A percentile compares a stretch with the other conserved stretches of the same genome.
Conservation (phyloP, 139 green algal species). For the Pleodorina starrii region DNA sequence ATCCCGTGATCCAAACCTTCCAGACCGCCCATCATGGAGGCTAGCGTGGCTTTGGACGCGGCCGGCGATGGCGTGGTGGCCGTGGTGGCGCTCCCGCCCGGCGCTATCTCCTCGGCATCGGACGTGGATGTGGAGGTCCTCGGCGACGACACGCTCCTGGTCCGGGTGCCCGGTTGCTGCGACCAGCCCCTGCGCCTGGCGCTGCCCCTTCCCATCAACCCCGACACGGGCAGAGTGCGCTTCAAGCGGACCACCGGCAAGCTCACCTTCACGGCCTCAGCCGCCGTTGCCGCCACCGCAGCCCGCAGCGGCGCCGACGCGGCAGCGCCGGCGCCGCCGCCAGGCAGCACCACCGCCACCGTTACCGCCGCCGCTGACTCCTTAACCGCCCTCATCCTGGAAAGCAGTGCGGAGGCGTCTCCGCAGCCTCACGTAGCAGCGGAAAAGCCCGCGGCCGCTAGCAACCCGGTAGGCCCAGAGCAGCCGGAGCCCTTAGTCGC, state of each 20-base stretch:
- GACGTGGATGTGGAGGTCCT: conserved; percentile 20
- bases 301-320: too few relatives aligned
- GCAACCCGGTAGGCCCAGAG: too few relatives aligned
- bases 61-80: background rate
- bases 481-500: too few relatives aligned
- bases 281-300: too few relatives aligned
- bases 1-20: too few relatives aligned
- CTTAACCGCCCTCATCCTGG: too few relatives aligned
- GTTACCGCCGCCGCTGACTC: too few relatives aligned
- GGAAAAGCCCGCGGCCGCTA: too few relatives aligned
- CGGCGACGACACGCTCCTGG: background rate
- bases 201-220: background rate
- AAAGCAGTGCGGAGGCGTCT: too few relatives aligned
- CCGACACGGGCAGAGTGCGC: background rate
- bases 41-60: background rate
- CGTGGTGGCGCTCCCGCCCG: background rate
- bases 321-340: too few relatives aligned
- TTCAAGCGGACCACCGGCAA: background rate
- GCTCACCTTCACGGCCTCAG: conserved; percentile 21
- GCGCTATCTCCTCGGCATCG: background rate
- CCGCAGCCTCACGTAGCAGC: too few relatives aligned
- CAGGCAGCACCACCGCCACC: too few relatives aligned
- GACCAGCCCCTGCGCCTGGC: background rate
- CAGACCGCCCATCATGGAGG: background rate
- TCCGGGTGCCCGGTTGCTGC: background rate